These are phyloP conservation scores for Fusarium avenaceum DNA, from an alignment of 2,329 filamentous ascomycete species.

Conservation along the genomic window DNA sequence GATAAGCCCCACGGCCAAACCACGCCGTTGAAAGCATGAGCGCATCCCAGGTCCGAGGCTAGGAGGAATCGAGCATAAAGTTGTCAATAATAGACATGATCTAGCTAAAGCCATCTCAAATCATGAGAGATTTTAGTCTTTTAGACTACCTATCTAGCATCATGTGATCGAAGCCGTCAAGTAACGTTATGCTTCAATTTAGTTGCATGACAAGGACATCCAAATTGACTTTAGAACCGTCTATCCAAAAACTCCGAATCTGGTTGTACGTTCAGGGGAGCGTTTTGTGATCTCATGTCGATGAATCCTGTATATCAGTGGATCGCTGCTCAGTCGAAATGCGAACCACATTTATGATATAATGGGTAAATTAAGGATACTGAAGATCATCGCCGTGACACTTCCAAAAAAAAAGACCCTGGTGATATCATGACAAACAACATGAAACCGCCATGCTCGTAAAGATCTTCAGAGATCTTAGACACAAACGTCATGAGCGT, in stretches of 20 bases:
- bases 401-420: slow-evolving; percentile 12
- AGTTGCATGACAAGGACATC: slow-evolving; percentile 10
- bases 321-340: slow-evolving; percentile 1
- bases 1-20: slow-evolving; percentile 16
- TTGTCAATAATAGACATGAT: slow-evolving; percentile 26
- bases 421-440: slow-evolving; percentile 39
- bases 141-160: slow-evolving; percentile 4
- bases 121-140: slow-evolving; percentile 16
- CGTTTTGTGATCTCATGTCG: slow-evolving; percentile 8
- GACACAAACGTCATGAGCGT: slow-evolving; percentile 33
- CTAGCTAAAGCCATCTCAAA: slow-evolving; percentile 14
- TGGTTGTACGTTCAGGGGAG: neutral
- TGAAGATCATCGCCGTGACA: slow-evolving; percentile 27
- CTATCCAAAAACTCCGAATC: neutral
- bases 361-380: slow-evolving; percentile 16
- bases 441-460: slow-evolving; percentile 39
- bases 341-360: slow-evolving; percentile 42
- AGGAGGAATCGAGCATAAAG: slow-evolving; percentile 4
- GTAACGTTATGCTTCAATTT: slow-evolving; percentile 24
- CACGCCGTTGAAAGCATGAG: slow-evolving; percentile 23
- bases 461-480: slow-evolving; percentile 18
- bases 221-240: slow-evolving; percentile 6
- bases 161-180: slow-evolving; percentile 16
- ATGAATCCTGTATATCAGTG: neutral
- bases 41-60: slow-evolving; percentile 7